Evolutionary conservation across 1,139 yeast genomes (phyloP), one percentile per base, ranked within the genome.

Genomic region (Yamadazyma atmosphaerica): DNA sequence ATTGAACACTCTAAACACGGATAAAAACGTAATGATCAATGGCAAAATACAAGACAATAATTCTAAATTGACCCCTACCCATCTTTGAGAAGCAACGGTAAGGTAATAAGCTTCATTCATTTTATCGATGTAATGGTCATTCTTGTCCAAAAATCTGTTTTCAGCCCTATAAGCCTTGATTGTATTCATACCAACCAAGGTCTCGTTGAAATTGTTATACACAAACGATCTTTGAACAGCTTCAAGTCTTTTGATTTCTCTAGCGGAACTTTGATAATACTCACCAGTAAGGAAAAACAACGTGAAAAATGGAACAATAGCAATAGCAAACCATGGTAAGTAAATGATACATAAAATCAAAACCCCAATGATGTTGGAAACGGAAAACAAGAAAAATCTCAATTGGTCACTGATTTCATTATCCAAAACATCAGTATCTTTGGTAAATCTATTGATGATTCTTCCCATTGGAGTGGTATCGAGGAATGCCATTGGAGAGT

Each of bases 401-500:
- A 68, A 53, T 44, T 70, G 74, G 43, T 71, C 76, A 24, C 74
- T 71, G 44, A 70, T 60, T 49, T 69, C 76, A 46, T 70, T 70
- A 50, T 71, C 77, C 47, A 72, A 63, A 8, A 72, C 61, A 49
- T 72, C 77, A 8, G 76, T 70, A 49, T 72, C 77, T 47, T 68
- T 70, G 7, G 75, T 69, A 47, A 95, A 40, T 84, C 90, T 56
- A 54, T 70, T 70, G 52, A 72, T 60, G 25, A 72, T 62, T 55
- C 76, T 60, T 15, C 76, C 77, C 50, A 69, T 53, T 5, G 77
- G 77, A 35, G 65, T 70, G 12, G 73, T 63, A 52, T 71, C 77
- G 56, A 71, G 60, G 48, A 60, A 71, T 35, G 66, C 56, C 75
- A 71, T 68, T 34, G 76, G 76, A 1, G 71, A 68, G 49, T 68